These are phyloP conservation scores for Elaeagnus macrophylla DNA, from an alignment of 306 rosid species.

Conservation along the genomic window DNA sequence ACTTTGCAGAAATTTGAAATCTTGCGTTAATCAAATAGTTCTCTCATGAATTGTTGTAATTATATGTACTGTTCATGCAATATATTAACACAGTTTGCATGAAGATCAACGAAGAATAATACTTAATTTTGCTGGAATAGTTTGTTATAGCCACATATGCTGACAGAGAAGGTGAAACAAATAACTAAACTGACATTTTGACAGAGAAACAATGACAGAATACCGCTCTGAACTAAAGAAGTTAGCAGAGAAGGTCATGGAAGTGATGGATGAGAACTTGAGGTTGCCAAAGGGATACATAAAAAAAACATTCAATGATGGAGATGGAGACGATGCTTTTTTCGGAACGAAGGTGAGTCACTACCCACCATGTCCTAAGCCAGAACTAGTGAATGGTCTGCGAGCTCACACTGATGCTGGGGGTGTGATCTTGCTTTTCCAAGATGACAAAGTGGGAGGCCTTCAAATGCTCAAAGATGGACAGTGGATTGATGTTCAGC, in stretches of 20 bases:
- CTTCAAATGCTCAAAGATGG: constrained; percentile 93
- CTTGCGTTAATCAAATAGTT: no score
- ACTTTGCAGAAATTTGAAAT: no score
- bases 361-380: constrained; percentile 87
- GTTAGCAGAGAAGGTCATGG: constrained; percentile 60
- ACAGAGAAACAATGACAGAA: constrained; percentile 79
- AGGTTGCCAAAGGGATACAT: constrained; percentile 63
- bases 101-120: no score
- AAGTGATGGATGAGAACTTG: constrained; percentile 88
- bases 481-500: constrained; percentile 84
- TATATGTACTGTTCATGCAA: no score
- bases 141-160: no score
- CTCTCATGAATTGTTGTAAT: no score
- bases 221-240: constrained; percentile 61
- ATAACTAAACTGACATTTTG: background rate
- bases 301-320: constrained; percentile 61
- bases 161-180: no score
- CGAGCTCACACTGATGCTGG: constrained; percentile 98
- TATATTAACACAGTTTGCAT: no score
- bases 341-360: constrained; percentile 99
- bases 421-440: constrained; percentile 83
- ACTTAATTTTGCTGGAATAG: no score
- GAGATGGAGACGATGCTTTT: constrained; percentile 52
- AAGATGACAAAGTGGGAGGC: constrained; percentile 84
- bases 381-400: constrained; percentile 75